Conservation (phyloP, 2,329 filamentous ascomycete species). For the Paecilomyces formosus region DNA sequence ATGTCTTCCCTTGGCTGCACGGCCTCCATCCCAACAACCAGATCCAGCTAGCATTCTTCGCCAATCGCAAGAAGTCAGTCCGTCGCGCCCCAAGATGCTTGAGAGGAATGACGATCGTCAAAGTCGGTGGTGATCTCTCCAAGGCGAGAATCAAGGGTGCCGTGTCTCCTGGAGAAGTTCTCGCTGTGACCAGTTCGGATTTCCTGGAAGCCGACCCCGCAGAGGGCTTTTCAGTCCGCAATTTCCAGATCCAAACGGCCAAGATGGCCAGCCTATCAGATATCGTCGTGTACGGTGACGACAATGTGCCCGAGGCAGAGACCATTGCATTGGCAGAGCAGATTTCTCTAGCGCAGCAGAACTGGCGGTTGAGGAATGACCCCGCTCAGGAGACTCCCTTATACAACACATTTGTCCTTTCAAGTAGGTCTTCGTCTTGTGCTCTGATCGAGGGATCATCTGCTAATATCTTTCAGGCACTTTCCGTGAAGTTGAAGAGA, state of each 20-base stretch:
- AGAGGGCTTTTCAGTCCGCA: conserved; percentile 90
- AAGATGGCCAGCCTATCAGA: conserved; percentile 86
- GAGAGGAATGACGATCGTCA: conserved; percentile 76
- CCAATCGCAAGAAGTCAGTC: conserved; percentile 63
- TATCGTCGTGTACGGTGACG: conserved; percentile 83
- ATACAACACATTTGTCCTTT: conserved; percentile 80
- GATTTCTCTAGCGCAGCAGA: conserved; percentile 67
- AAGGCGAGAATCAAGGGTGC: conserved; percentile 77
- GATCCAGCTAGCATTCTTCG: conserved; percentile 84
- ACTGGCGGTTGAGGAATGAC: conserved; percentile 63
- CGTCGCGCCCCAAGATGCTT: conserved; percentile 68
- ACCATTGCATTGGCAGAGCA: conserved; percentile 56
- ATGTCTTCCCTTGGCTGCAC: conserved; percentile 94
- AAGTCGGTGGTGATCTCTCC: conserved; percentile 73
- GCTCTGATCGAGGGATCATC: conserved; percentile 7
- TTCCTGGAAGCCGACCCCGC: conserved; percentile 80
- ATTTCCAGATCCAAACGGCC: conserved; percentile 91
- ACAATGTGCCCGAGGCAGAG: conserved; percentile 53
- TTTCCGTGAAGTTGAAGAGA: conserved; percentile 65
- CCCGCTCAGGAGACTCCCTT: conserved; percentile 47
- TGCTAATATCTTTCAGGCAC: conserved; percentile 43
- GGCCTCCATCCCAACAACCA: conserved; percentile 84
- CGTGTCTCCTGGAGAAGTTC: conserved; percentile 70
- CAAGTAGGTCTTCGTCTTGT: conserved; percentile 38
- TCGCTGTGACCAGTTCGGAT: conserved; percentile 50